Evolutionary conservation across 1,284 basidiomycete genomes (phyloP), one percentile per base, ranked within the genome.

Genomic region (Ganoderma multipileum): DNA sequence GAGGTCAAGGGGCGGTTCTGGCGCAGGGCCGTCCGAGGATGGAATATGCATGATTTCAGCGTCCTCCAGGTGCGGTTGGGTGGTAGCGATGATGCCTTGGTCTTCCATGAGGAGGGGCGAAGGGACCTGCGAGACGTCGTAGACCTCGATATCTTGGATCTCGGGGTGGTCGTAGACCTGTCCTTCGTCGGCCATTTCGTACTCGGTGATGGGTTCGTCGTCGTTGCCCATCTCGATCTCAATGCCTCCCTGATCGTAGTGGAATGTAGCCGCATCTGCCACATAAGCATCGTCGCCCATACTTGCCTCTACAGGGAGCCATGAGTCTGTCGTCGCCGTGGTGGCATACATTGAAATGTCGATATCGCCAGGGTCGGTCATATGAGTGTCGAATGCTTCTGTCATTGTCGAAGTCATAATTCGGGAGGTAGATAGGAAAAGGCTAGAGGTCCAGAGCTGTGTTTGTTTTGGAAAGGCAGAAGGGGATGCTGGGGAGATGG

Each of bases 201-300:
- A 93, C 78, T 93, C 92, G 57, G 82, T 80, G 68, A 85, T 84
- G 38, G 83, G 82, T 30, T 75, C 79, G 36, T 85, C 80, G 33
- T 85, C 80, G 73, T 87, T 86, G 66, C 90, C 90, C 90, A 93
- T 92, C 69, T 93, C 92, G 63, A 93, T 84, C 76, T 93, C 92
- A 61, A 91, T 83, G 59, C 82, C 84, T 55, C 81, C 68, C 61
- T 84, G 82, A 64, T 79, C 77, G 54, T 77, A 80, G 68, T 81
- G 78, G 58, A 76, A 63, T 63, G 68, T 59, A 63, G 72, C 61
- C 72, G 73, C 23, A 66, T 69, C 68, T 38, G 64, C 28, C 14
- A 55, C 59, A 54, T 68, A 65, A 55, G 75, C 79, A 74, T 90
- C 90, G 70, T 91, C 90, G 72, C 89, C 87, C 90, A 92, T 92